phyloP scores from a whole-genome alignment of 2,329 filamentous ascomycete genomes.

The Fusarium bulbicola region DNA sequence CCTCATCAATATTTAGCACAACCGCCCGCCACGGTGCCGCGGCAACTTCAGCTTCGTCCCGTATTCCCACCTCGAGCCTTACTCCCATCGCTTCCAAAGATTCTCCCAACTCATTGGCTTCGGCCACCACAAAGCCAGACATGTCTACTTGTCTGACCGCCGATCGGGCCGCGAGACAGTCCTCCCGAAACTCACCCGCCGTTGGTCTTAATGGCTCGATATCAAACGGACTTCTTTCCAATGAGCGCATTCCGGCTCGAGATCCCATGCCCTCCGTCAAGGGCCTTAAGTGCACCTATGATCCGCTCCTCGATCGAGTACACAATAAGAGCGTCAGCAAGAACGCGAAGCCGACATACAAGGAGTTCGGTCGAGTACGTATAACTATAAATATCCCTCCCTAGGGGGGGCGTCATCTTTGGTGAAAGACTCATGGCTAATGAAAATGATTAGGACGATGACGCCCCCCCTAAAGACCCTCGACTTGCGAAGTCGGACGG shows the following conservation, averaged over 20 bases:
- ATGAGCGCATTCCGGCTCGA: slow-evolving; percentile 63
- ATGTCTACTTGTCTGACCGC: slow-evolving; percentile 62
- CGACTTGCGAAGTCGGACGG: slow-evolving; percentile 75
- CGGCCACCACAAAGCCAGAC: slow-evolving; percentile 62
- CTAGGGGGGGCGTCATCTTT: slow-evolving; percentile 69
- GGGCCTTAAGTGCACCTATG: slow-evolving; percentile 68
- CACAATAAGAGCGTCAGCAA: slow-evolving; percentile 62
- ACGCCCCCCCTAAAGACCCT: slow-evolving; percentile 82
- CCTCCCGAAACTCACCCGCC: slow-evolving; percentile 41
- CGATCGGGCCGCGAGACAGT: slow-evolving; percentile 46
- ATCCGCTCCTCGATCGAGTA: slow-evolving; percentile 64
- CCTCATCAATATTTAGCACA: slow-evolving; percentile 75
- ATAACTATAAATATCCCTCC: slow-evolving; percentile 54
- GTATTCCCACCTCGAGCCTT: slow-evolving; percentile 54
- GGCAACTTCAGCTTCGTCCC: slow-evolving; percentile 51
- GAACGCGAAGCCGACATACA: slow-evolving; percentile 67
- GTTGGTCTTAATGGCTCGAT: slow-evolving; percentile 46
- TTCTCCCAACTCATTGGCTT: slow-evolving; percentile 60
- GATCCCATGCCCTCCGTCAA: slow-evolving; percentile 63
- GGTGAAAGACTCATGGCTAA: slow-evolving; percentile 66
- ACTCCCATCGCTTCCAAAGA: slow-evolving; percentile 63
- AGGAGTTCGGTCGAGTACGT: slow-evolving; percentile 74
- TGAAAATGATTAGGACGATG: slow-evolving; percentile 75
- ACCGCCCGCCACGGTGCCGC: slow-evolving; percentile 54
- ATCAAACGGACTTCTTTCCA: slow-evolving; percentile 47